These are phyloP conservation scores for Backusella westeae DNA, from an alignment of 192 early-diverging fungal species.

Conservation along the genomic window DNA sequence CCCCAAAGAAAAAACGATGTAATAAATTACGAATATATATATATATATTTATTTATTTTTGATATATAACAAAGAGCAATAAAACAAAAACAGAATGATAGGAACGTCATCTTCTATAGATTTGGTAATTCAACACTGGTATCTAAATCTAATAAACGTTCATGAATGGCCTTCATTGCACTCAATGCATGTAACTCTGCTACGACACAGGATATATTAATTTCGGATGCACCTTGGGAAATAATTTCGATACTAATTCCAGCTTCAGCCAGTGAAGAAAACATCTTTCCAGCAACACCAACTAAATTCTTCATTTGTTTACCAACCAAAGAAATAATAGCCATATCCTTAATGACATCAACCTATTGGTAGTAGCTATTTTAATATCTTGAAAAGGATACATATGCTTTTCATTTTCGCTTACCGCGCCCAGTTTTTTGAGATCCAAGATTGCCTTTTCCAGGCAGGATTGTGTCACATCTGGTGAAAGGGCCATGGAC, in stretches of 20 bases:
- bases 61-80: not conserved
- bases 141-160: conserved; percentile 47
- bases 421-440: conserved; percentile 68
- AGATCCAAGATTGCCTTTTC: conserved; percentile 69
- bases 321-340: conserved; percentile 89
- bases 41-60: not conserved
- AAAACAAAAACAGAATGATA: not conserved
- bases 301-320: conserved; percentile 88
- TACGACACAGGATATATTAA: conserved; percentile 93
- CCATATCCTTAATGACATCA: conserved; percentile 62
- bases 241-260: conserved; percentile 94
- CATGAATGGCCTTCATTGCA: conserved; percentile 80
- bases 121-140: conserved; percentile 2
- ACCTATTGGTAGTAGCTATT: conserved; percentile 37
- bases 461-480: conserved; percentile 46
- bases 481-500: conserved; percentile 63
- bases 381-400: not conserved
- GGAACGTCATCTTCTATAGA: not conserved
- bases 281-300: conserved; percentile 84
- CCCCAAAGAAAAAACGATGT: not conserved
- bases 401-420: conserved; percentile 13
- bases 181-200: conserved; percentile 53
- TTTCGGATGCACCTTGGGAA: conserved; percentile 89
- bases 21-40: not conserved
- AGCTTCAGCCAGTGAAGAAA: conserved; percentile 72